A percentile compares a stretch with the other conserved stretches of the same genome.
These are phyloP conservation scores for Chaetomidium leptoderma DNA, from an alignment of 495 filamentous ascomycete species.

Conservation along the genomic window DNA sequence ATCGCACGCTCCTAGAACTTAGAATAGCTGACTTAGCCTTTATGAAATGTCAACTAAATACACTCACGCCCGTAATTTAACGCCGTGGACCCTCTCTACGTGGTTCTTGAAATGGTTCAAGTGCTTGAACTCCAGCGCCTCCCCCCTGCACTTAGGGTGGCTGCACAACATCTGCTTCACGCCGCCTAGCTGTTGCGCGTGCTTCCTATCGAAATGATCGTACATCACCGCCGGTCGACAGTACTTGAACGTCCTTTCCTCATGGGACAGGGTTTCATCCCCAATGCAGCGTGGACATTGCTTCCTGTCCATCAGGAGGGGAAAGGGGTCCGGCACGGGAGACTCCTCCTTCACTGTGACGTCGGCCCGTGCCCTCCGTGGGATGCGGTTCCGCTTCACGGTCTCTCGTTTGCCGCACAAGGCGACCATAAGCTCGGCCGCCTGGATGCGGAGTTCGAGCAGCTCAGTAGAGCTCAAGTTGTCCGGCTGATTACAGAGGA, in stretches of 20 bases:
- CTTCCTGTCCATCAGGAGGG: conserved; percentile 8
- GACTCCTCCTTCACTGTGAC: too few relatives aligned
- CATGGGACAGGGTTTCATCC: conserved; percentile 4
- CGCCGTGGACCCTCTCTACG: conserved; percentile 8
- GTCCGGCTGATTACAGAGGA: conserved; percentile 5
- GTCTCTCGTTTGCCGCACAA: conserved; percentile 10
- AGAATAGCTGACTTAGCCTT: background rate
- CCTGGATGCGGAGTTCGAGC: conserved; percentile 18
- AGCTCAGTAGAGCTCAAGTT: too few relatives aligned
- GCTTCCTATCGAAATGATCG: too few relatives aligned
- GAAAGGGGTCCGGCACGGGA: conserved; percentile 12
- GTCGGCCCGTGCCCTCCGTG: conserved; percentile 5
- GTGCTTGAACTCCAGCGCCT: conserved; percentile 14
- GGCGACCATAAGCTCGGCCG: conserved; percentile 15
- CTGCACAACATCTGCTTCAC: conserved; percentile 5
- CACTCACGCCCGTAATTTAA: conserved; percentile 8
- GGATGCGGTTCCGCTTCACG: conserved; percentile 7
- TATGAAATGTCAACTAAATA: too few relatives aligned
- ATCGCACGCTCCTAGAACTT: too few relatives aligned
- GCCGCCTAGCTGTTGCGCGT: too few relatives aligned
- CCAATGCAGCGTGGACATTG: conserved; percentile 12
- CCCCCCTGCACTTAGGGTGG: conserved; percentile 13
- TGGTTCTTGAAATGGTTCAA: too few relatives aligned
- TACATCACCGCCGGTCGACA: too few relatives aligned
- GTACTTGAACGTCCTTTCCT: too few relatives aligned